Evolutionary conservation across 2,329 filamentous ascomycete species (phyloP), one percentile per base, ranked within the genome.

Genomic region (Lachnellula willkommii): DNA sequence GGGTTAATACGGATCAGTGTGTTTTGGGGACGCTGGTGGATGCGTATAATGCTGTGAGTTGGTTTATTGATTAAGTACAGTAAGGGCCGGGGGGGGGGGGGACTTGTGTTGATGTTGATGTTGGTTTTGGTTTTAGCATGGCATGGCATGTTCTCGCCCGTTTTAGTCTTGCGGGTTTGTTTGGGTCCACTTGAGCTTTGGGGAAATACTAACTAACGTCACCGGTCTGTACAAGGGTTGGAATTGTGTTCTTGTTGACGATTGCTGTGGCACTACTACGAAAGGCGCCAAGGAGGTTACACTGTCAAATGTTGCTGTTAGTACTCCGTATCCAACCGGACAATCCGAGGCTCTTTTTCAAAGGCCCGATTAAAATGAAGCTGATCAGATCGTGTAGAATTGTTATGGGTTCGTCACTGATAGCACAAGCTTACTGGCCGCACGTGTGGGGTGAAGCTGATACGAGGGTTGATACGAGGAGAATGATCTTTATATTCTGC

Each of bases 1-100:
- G 82, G 0, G 81, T 83, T 12, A 84, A 85, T 63, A 83, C 81
- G 2, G 81, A 85, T 68, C 80, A 83, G 65, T 84, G 81, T 63
- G 81, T 85, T 7, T 72, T 77, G 22, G 79, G 79, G 1, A 83
- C 79, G 14, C 68, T 83, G 56, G 71, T 74, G 49, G 80, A 85
- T 69, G 79, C 77, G 2, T 81, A 79, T 61, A 77, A 74, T 60
- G 75, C 74, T 80, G 77, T 60, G 68, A 84, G 22, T 64, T 83
- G 63, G 62, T 84, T 14, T 74, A 73, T n/a, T 45, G 20, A 14
- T 20, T 7, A 5, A 5, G n/a, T n/a, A n/a, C n/a, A n/a, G n/a
- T n/a, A n/a, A n/a, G n/a, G n/a, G n/a, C n/a, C n/a, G n/a, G 20
- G 20, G 20, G 20, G 20, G 1, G 20, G 20, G 20, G 20, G 20